These are phyloP conservation scores for Galeopsis tetrahit DNA, from an alignment of 257 asterid species.

Conservation along the genomic window DNA sequence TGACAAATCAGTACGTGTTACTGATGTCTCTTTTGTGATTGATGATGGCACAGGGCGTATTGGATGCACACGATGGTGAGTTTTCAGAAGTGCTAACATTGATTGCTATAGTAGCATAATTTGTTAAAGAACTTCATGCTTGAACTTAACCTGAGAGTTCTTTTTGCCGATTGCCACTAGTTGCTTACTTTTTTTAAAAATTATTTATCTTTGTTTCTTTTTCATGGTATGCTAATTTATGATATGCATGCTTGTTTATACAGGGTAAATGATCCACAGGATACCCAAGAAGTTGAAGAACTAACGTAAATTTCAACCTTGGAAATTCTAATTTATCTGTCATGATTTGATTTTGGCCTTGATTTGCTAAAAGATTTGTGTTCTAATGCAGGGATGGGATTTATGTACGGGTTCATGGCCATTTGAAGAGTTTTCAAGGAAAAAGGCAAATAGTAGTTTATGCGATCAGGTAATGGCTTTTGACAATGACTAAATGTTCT, in stretches of 20 bases:
- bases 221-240: conserved; percentile 11
- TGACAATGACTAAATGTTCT: background rate
- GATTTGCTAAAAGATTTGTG: background rate
- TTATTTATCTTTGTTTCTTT: background rate
- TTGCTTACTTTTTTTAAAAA: background rate
- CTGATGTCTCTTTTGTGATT: conserved; percentile 65
- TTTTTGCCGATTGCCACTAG: background rate
- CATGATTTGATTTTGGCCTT: conserved; percentile 18
- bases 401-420: conserved; percentile 83
- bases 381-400: conserved; percentile 60
- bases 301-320: conserved; percentile 46
- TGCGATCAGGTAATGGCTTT: conserved; percentile 69
- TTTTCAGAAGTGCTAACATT: conserved; percentile 21
- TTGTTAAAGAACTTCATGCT: background rate
- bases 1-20: conserved; percentile 57
- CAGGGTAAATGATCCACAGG: conserved; percentile 83
- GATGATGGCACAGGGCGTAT: conserved; percentile 96
- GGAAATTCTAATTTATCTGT: background rate
- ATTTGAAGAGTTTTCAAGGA: conserved; percentile 61
- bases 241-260: conserved; percentile 11
- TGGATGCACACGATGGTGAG: conserved; percentile 75
- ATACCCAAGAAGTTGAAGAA: conserved; percentile 67
- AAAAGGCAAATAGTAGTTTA: conserved; percentile 64
- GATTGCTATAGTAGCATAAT: background rate
- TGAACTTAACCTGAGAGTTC: background rate